Conservation (phyloP, 176 grass and related monocot genomes). For the Saccharum officinarum region DNA sequence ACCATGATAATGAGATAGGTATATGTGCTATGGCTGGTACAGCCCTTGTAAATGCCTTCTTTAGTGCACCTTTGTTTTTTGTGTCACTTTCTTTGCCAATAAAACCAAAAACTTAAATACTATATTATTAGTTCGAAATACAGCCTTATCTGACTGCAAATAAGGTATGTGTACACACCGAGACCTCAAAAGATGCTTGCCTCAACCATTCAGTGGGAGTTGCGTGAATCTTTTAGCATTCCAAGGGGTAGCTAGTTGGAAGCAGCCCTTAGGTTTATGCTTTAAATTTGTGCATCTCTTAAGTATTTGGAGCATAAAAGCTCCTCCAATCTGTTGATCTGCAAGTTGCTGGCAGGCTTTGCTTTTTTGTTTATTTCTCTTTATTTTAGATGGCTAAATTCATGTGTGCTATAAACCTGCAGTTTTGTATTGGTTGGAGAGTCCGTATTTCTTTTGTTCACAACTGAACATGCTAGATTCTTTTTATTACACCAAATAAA, state of each 20-base stretch:
- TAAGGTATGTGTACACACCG: background rate
- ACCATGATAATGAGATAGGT: conserved; percentile 28
- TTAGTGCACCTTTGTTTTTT: background rate
- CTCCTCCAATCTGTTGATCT: background rate
- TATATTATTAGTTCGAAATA: background rate
- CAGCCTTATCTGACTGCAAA: background rate
- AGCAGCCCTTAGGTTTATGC: background rate
- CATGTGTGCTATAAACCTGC: background rate
- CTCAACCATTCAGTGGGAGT: background rate
- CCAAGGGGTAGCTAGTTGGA: background rate
- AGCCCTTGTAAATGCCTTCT: conserved; percentile 21
- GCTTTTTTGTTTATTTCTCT: background rate
- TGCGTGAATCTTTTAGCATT: background rate
- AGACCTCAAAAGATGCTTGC: background rate
- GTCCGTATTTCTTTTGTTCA: background rate
- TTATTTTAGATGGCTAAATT: background rate
- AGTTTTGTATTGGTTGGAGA: background rate
- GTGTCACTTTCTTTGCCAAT: background rate
- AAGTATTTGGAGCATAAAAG: background rate
- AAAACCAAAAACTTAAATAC: background rate
- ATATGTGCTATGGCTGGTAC: background rate
- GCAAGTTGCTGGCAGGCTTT: background rate
- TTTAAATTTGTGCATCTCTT: background rate
- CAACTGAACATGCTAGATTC: background rate
- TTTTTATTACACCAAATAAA: conserved; percentile 9